Percentiles rank a stretch among this genome's conserved stretches.
Evolutionary conservation across 257 asterid genomes (phyloP).

Genomic region (Plectranthus barbatus): DNA sequence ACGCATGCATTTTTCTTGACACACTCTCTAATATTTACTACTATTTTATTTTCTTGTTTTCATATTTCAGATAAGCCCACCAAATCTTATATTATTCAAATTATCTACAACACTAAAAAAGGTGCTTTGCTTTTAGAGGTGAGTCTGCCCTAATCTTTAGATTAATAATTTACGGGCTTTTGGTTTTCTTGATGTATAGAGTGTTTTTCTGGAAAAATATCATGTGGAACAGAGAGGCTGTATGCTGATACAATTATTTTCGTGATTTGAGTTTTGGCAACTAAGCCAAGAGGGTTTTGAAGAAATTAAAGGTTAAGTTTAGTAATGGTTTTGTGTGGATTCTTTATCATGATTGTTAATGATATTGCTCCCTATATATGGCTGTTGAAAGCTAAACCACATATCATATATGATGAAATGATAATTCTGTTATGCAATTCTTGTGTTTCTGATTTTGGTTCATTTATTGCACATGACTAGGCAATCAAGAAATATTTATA

Average conservation of each 20-base stretch:
- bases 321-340: slow-evolving; percentile 1
- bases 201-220: too few relatives aligned
- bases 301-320: too few relatives aligned
- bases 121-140: slow-evolving; percentile 18
- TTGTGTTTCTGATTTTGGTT: background rate
- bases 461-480: background rate
- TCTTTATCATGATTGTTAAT: slow-evolving; percentile 14
- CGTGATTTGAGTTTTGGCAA: background rate
- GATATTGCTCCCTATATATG: slow-evolving; percentile 26
- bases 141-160: background rate
- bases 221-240: too few relatives aligned
- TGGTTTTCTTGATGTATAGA: slow-evolving; percentile 2
- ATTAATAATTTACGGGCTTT: background rate
- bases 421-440: slow-evolving; percentile 1
- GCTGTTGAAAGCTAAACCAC: background rate
- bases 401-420: background rate
- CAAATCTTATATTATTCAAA: background rate
- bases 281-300: slow-evolving; percentile 9
- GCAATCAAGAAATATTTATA: too few relatives aligned
- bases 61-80: slow-evolving; percentile 17
- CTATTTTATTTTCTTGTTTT: background rate
- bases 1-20: slow-evolving; percentile 19
- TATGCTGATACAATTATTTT: too few relatives aligned
- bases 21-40: background rate
- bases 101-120: slow-evolving; percentile 4